Conservation (phyloP, 495 filamentous ascomycete genomes). For the Penicillium bovifimosum region DNA sequence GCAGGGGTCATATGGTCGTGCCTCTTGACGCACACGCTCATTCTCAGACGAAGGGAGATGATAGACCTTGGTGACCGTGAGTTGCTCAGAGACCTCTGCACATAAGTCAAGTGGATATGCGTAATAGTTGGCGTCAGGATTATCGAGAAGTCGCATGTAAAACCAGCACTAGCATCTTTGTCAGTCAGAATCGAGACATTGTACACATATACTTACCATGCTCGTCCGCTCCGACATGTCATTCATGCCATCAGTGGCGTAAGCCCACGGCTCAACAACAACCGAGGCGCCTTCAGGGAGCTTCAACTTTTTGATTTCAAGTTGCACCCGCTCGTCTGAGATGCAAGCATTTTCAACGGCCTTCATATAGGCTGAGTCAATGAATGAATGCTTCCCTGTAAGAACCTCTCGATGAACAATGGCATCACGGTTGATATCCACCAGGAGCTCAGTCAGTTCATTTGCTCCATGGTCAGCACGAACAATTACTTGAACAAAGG, state of each 20-base stretch:
- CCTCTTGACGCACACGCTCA: constrained; percentile 19
- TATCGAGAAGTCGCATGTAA: constrained; percentile 23
- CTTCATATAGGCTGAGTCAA: constrained; percentile 29
- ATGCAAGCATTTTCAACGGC: constrained; percentile 26
- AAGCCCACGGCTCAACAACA: constrained; percentile 35
- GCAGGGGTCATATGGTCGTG: constrained; percentile 20
- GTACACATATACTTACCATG: constrained; percentile 14
- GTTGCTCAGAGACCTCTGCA: constrained; percentile 55
- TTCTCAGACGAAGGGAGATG: constrained; percentile 29
- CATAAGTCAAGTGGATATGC: constrained; percentile 67
- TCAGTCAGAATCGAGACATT: not conserved
- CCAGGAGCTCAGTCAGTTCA: constrained; percentile 15
- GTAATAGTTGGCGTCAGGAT: constrained; percentile 59
- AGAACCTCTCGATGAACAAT: constrained; percentile 12
- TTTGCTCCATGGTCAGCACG: constrained; percentile 1
- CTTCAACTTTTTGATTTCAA: constrained; percentile 19
- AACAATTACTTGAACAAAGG: constrained; percentile 19
- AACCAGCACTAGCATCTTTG: constrained; percentile 25
- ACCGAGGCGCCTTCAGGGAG: constrained; percentile 28
- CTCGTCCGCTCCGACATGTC: constrained; percentile 30
- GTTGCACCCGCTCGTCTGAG: constrained; percentile 17
- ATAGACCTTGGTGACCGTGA: constrained; percentile 49
- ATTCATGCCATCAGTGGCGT: constrained; percentile 36
- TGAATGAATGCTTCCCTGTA: constrained; percentile 25
- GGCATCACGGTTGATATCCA: constrained; percentile 11